These are phyloP conservation scores for Aspergillus homomorphus DNA, from an alignment of 495 filamentous ascomycete genomes.

Conservation along the genomic window DNA sequence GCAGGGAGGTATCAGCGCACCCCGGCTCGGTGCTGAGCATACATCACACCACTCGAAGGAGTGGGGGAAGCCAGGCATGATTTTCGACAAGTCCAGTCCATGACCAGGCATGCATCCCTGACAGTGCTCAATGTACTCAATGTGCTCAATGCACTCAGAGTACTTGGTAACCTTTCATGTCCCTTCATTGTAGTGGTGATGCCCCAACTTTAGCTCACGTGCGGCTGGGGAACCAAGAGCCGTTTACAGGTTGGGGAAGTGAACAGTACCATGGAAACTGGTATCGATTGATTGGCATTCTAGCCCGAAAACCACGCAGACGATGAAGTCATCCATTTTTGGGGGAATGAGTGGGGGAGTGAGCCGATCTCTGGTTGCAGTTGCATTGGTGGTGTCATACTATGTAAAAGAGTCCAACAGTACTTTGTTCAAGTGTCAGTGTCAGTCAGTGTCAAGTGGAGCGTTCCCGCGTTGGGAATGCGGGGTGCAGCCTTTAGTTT, in stretches of 20 bases:
- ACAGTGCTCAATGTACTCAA: too few species aligned
- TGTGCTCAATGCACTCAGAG: too few species aligned
- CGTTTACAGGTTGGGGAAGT: too few species aligned
- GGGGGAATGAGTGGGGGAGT: not conserved
- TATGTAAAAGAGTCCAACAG: too few species aligned
- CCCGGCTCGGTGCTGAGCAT: too few species aligned
- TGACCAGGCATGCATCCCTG: not conserved
- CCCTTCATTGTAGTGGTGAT: not conserved
- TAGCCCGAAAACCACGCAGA: not conserved
- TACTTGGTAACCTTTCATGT: not conserved
- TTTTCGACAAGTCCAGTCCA: not conserved
- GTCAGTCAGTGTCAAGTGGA: conserved; percentile 25
- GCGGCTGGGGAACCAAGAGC: not conserved
- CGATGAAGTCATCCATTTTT: conserved; percentile 1
- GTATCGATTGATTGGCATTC: not conserved
- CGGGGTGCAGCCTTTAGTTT: conserved; percentile 43
- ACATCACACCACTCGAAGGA: not conserved
- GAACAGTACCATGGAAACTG: not conserved
- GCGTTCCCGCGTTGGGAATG: conserved; percentile 28
- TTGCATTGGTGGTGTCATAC: not conserved
- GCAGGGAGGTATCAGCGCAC: not conserved
- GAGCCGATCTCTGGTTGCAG: not conserved
- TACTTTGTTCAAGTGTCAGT: not conserved
- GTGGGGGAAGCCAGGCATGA: too few species aligned
- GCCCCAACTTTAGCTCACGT: not conserved